Percentiles rank a stretch among this genome's conserved stretches.
Conservation (phyloP, 2,329 filamentous ascomycete genomes). For the Plectosphaerella cucumerina region DNA sequence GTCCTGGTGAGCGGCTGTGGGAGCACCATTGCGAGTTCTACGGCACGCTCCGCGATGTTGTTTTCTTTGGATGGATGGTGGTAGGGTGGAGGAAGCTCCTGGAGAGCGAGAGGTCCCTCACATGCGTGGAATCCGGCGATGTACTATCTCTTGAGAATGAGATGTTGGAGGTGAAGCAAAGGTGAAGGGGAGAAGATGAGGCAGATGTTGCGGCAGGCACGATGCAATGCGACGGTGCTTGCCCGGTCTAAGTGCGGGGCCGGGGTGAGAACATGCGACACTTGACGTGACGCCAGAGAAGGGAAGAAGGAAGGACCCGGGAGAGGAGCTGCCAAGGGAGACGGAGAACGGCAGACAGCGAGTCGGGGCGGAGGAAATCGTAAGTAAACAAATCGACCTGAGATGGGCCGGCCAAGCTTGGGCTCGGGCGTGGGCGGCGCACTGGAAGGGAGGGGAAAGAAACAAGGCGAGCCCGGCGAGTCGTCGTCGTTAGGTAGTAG, state of each 20-base stretch:
- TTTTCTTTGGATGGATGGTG: neutral
- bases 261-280: no score
- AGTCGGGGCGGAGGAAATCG: no score
- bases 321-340: no score
- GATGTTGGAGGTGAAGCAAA: neutral
- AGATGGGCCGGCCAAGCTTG: no score
- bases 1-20: neutral
- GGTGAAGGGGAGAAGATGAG: no score
- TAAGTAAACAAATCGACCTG: no score
- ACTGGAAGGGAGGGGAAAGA: neutral
- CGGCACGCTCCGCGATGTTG: neutral
- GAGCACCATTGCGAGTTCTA: neutral
- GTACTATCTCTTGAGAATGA: neutral
- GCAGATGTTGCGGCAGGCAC: no score
- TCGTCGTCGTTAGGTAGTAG: neutral
- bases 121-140: neutral
- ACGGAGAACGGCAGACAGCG: no score
- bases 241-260: no score
- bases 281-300: no score
- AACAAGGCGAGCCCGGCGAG: neutral
- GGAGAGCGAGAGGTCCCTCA: neutral
- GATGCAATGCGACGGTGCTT: no score
- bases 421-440: neutral
- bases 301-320: no score
- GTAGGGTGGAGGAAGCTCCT: neutral